Conservation (phyloP, 208 protist genomes). For the Leptomonas pyrrhocoris region DNA sequence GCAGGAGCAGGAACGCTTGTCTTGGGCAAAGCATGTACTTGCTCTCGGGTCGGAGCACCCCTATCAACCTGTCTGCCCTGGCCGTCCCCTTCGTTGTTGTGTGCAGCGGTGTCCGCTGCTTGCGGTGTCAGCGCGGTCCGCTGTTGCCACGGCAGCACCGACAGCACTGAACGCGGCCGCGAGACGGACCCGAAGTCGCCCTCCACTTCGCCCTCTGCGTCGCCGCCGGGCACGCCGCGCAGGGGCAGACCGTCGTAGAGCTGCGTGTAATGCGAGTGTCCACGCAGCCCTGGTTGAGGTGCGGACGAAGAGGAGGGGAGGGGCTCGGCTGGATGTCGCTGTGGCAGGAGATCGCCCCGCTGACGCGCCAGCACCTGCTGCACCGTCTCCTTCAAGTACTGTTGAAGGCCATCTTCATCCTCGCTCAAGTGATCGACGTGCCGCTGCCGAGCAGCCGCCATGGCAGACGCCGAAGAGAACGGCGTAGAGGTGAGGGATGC, state of each 20-base stretch:
- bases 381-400: conserved; percentile 32
- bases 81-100: background rate
- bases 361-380: conserved; percentile 22
- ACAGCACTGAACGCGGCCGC: conserved; percentile 17
- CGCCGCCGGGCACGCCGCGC: conserved; percentile 1
- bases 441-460: background rate
- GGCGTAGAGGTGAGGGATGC: background rate
- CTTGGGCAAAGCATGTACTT: background rate
- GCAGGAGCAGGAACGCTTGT: background rate
- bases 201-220: conserved; percentile 7
- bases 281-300: background rate
- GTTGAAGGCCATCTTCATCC: conserved; percentile 19
- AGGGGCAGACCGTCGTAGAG: conserved; percentile 3
- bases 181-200: conserved; percentile 33
- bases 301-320: too few relatives aligned
- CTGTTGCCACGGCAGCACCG: conserved; percentile 12
- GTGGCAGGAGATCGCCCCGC: background rate
- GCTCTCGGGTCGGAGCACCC: background rate
- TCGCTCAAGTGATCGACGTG: background rate
- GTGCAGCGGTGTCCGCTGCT: background rate
- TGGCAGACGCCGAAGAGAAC: conserved; percentile 1
- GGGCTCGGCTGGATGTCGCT: background rate
- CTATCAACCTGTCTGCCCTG: background rate
- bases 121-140: background rate
- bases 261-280: conserved; percentile 12